Evolutionary conservation across 192 early-diverging fungal species (phyloP), one percentile per base, ranked within the genome.

Genomic region (Backusella sp.): DNA sequence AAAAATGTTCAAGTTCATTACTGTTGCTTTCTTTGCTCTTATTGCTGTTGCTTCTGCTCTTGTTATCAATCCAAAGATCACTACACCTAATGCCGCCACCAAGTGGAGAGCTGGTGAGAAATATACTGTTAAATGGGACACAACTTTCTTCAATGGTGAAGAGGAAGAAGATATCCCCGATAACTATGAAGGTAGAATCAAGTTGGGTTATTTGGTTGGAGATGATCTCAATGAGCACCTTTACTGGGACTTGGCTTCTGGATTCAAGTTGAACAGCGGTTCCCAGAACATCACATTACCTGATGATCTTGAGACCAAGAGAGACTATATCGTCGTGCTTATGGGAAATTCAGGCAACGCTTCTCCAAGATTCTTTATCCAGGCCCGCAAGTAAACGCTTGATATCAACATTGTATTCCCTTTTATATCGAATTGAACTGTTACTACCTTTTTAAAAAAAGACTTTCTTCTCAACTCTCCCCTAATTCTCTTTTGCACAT

Each of bases 311-410:
- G 28, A 41, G 14, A 66, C 78, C 17, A 74, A 59, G 34, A 30
- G 21, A 19, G 66, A 35, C 30, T 79, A 79, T 14, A 79, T 79
- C 21, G 23, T 79, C n/a, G 78, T 79, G 1, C 59, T 79, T 3
- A 70, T 79, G 68, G 78, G 78, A 39, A 74, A 79, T 11, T 75
- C 73, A 72, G 78, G 78, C 3, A 79, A 79, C 5, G 74, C 73
- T 39, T 79, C 78, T 3, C 53, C 73, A 19, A 17, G 36, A 62
- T 79, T 79, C 23, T 37, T 56, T 0, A 79, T 79, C 34, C 28
- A 41, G 1, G 42, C 72, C 59, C 21, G 62, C 28, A 74, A 46
- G 35, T 52, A 59, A 23, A 56, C 19, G 21, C 1, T 66, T 21
- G 9, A 28, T 56, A 56, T 3, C n/a, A 21, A 26, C 8, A 11